A percentile compares a stretch with the other conserved stretches of the same genome.
Conservation (phyloP, 352 stramenopile genomes). For the Salisapilia sapeloensis region DNA sequence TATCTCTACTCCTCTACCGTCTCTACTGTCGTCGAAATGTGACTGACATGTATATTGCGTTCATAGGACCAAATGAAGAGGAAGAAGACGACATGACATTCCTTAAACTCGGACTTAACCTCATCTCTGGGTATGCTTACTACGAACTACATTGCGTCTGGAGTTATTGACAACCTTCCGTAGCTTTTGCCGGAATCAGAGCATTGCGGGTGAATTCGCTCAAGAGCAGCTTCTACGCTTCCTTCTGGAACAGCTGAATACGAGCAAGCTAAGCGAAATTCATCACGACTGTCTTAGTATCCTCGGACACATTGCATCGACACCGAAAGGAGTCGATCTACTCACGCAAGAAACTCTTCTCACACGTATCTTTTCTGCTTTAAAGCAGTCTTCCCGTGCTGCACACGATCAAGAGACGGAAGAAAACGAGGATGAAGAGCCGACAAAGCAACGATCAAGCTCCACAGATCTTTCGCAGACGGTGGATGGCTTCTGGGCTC, state of each 20-base stretch:
- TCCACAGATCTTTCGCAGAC: too few relatives aligned
- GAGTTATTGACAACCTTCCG: constrained; percentile 3
- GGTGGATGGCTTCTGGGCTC: constrained; percentile 22
- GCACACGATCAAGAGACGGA: constrained; percentile 1
- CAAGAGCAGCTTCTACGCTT: constrained; percentile 43
- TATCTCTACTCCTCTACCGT: not conserved
- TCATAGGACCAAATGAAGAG: constrained; percentile 17
- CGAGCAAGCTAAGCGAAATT: constrained; percentile 7
- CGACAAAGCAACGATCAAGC: too few relatives aligned
- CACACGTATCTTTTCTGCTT: constrained; percentile 17
- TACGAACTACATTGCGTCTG: not conserved
- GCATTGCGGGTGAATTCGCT: constrained; percentile 30
- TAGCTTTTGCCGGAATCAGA: constrained; percentile 48
- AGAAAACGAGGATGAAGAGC: constrained; percentile 8
- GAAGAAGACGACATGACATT: constrained; percentile 44
- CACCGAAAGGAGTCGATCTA: constrained; percentile 29
- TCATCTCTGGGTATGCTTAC: constrained; percentile 49
- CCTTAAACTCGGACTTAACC: constrained; percentile 53
- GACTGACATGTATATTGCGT: not conserved
- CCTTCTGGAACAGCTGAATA: constrained; percentile 26
- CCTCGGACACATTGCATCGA: constrained; percentile 18
- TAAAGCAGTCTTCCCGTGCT: constrained; percentile 18
- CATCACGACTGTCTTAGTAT: constrained; percentile 36
- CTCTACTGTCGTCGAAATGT: not conserved
- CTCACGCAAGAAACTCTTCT: constrained; percentile 22